Evolutionary conservation across 2,329 filamentous ascomycete species (phyloP).

Genomic region (Cercospora sp.): DNA sequence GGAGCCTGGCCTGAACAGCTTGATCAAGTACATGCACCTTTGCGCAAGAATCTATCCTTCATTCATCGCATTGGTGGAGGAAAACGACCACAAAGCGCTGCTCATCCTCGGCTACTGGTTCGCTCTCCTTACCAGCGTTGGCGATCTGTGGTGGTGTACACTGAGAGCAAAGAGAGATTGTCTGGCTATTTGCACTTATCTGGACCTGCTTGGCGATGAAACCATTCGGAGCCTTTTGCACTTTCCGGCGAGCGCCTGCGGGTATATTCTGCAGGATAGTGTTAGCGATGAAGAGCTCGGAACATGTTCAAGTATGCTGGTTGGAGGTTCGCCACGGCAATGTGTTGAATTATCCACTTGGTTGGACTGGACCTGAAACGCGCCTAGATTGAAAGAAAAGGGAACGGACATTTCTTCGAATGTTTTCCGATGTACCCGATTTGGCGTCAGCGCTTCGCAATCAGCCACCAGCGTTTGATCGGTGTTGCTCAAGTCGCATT

Average conservation of each 20-base stretch:
- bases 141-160: conserved; percentile 20
- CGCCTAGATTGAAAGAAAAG: neutral
- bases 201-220: neutral
- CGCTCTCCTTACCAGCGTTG: conserved; percentile 14
- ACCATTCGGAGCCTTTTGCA: conserved; percentile 2
- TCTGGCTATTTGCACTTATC: conserved; percentile 15
- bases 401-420: neutral
- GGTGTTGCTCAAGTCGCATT: neutral
- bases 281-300: neutral
- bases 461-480: neutral
- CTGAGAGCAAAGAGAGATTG: conserved; percentile 19
- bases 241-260: conserved; percentile 12
- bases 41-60: conserved; percentile 17
- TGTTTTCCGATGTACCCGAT: neutral
- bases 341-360: neutral
- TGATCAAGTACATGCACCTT: conserved; percentile 23
- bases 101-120: conserved; percentile 20
- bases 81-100: conserved; percentile 15
- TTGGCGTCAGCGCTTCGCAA: neutral
- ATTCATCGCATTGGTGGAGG: conserved; percentile 17
- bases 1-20: conserved; percentile 12
- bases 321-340: neutral
- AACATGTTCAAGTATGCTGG: neutral
- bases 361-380: neutral
- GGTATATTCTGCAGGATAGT: conserved; percentile 8